Evolutionary conservation across 164 flowering plant species (phyloP).

Genomic region (Annona cherimola): DNA sequence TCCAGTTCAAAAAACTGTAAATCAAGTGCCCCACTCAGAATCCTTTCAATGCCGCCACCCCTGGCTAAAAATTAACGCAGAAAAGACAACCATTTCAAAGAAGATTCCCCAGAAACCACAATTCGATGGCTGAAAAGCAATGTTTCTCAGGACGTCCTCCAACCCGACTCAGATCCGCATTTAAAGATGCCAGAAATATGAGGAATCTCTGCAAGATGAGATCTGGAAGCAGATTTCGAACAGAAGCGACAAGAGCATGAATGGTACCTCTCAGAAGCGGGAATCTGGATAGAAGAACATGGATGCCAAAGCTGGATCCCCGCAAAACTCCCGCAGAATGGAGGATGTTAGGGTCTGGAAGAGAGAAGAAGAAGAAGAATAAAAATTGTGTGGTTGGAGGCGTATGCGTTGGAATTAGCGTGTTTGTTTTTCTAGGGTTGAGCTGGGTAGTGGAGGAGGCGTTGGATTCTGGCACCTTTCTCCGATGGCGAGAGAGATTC

Average conservation of each 20-base stretch:
- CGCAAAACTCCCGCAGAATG: not conserved
- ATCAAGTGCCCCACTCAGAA: not conserved
- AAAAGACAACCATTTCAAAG: not conserved
- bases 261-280: constrained; percentile 1
- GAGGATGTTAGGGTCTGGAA: not conserved
- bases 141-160: not conserved
- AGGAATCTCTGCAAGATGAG: not conserved
- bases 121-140: not conserved
- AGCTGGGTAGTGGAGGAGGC: not conserved
- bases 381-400: not conserved
- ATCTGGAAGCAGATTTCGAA: constrained; percentile 3
- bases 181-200: not conserved
- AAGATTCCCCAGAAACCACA: not conserved
- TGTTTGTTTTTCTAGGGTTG: not conserved
- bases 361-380: not conserved
- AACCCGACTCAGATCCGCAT: not conserved
- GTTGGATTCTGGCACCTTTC: not conserved
- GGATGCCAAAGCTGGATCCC: not conserved
- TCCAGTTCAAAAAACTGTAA: not conserved
- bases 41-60: not conserved
- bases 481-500: not conserved
- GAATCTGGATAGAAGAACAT: not conserved
- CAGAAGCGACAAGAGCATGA: constrained; percentile 1
- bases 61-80: not conserved
- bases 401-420: not conserved